Base-by-base conservation (phyloP, 139 green algal species). In the Closterium sp. region DNA sequence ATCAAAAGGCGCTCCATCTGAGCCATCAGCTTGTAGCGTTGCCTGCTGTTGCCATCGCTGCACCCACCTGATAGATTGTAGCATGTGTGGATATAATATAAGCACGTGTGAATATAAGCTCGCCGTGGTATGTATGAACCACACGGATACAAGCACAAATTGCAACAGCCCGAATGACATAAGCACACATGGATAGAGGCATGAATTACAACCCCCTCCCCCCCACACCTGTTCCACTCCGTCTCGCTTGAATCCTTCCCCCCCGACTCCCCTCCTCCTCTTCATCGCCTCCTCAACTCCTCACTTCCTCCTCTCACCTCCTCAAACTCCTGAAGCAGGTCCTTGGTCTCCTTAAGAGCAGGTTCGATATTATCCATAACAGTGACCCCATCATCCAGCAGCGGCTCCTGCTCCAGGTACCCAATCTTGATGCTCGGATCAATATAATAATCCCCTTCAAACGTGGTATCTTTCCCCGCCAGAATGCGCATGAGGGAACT, bases 1-100 rank as follows among this genome's bases (percentile, higher is more conserved):
- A n/a, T n/a, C n/a, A n/a, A n/a, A n/a, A 98, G 94, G 24, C 89
- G n/a, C 86, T 97, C 96, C 96, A 98, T 98, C 85, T 96, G 96
- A 42, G 31, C 88, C 87, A 97, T 96, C 22, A 98, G 94, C 3
- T 95, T 93, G 86, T 98, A 1, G 94, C 96, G 17, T 91, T 96
- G 29, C 94, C 93, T 3, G 50, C 50, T 79, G 96, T 94, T 21
- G 92, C 95, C 97, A 98, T 97, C 38, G 96, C 92, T 17, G 96
- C 50, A 42, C 93, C 94, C 86, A 97, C 93, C 85, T 95, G 92
- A n/a, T n/a, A n/a, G n/a, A n/a, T n/a, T n/a, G n/a, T n/a, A n/a
- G n/a, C n/a, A n/a, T n/a, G n/a, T n/a, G n/a, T n/a, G n/a, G n/a
- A n/a, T n/a, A n/a, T n/a, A n/a, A n/a, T n/a, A n/a, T n/a, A n/a